Evolutionary conservation across 2,329 filamentous ascomycete genomes (phyloP), one percentile per base, ranked within the genome.

Genomic region (Alternaria angustiovoidea): DNA sequence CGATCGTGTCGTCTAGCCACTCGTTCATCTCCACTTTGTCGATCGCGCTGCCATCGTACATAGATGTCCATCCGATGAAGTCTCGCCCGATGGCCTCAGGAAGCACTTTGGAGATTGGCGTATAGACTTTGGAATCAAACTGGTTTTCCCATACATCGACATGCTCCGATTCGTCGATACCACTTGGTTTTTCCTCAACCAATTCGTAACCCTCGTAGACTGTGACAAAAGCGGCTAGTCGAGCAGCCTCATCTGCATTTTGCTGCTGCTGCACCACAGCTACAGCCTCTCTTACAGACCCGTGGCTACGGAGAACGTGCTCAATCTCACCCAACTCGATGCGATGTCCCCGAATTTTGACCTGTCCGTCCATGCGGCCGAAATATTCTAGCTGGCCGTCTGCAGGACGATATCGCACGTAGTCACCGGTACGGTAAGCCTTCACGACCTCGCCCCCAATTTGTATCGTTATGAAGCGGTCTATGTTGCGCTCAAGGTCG

Each of bases 251-350:
- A 39, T n/a, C 1, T 18, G 1, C 8, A 12, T 39, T 5, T n/a
- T 38, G 14, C 14, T 38, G 14, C 7, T 18, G 14, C 6, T 18
- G 38, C 4, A 39, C 4, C n/a, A 39, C 38, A 7, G n/a, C n/a
- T 39, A 16, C 38, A 6, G 38, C n/a, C 8, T 39, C n/a, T n/a
- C 7, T 6, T 39, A 39, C n/a, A 16, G 38, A 39, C 38, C 14
- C 7, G 7, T 39, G 38, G 7, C 14, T 39, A n/a, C 38, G 38
- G 6, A 39, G 0, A n/a, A 39, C 38, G 8, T 48, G 24, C 46
- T 68, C 67, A 20, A 75, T 66, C 26, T 75, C 72, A 1, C 64
- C 62, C 1, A 73, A 54, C 47, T 75, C 72, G 32, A 74, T 49
- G 3, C 72, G 62, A 34, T 72, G 69, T 1, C 72, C 72, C 9